phyloP scores from a whole-genome alignment of 805 yeast genomes.

The Blastobotrys parvus region DNA sequence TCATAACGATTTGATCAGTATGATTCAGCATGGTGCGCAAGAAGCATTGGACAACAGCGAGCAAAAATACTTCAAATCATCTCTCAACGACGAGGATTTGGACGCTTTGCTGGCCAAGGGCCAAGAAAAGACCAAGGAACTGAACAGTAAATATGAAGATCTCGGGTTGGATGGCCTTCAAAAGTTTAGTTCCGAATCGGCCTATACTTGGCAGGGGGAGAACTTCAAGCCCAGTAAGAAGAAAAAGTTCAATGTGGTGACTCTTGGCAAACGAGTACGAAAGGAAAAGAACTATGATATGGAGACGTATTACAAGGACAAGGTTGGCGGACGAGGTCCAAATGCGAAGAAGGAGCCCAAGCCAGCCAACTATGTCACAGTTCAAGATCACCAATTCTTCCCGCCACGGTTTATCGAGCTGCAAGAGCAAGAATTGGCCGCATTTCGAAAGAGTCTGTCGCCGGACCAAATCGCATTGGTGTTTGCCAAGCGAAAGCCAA shows the following conservation, averaged over 20 bases:
- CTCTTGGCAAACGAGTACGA: conserved; percentile 43
- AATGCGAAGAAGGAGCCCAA: conserved; percentile 48
- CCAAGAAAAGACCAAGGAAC: conserved; percentile 66
- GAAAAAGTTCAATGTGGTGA: conserved; percentile 39
- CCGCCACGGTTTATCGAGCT: conserved; percentile 68
- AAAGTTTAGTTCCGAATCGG: conserved; percentile 79
- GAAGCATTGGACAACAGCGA: conserved; percentile 57
- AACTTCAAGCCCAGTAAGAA: conserved; percentile 47
- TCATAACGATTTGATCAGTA: conserved; percentile 68
- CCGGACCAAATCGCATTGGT: conserved; percentile 26
- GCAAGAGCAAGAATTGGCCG: conserved; percentile 73
- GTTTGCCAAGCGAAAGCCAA: conserved; percentile 8
- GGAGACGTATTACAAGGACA: conserved; percentile 80
- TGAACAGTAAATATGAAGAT: conserved; percentile 75
- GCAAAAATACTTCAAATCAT: conserved; percentile 25
- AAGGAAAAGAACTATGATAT: conserved; percentile 59
- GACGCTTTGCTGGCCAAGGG: conserved; percentile 77
- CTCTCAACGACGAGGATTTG: conserved; percentile 54
- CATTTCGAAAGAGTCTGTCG: conserved; percentile 52
- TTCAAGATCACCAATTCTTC: conserved; percentile 87
- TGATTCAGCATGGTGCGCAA: conserved; percentile 97
- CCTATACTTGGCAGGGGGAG: conserved; percentile 96
- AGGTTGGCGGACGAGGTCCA: conserved; percentile 29
- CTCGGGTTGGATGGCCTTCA: conserved; percentile 91
- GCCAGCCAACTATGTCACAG: conserved; percentile 64